A percentile compares a stretch with the other conserved stretches of the same genome.
These are phyloP conservation scores for Cafeteria roenbergensis DNA, from an alignment of 108 stramenopile genomes.

Conservation along the genomic window DNA sequence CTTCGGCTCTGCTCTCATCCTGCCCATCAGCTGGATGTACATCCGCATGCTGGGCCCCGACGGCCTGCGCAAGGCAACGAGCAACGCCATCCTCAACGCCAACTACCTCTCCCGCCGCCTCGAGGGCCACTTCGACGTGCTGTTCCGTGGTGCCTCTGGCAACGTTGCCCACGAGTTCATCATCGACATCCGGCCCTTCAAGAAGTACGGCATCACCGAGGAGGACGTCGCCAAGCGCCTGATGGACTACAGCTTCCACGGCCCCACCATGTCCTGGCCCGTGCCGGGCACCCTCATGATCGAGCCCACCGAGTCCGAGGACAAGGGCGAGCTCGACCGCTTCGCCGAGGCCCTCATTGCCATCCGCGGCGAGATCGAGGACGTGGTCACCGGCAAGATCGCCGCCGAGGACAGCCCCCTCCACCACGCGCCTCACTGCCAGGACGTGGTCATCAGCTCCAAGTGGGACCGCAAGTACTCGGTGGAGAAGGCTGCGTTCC, in stretches of 20 bases:
- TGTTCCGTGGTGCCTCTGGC: constrained; percentile 82
- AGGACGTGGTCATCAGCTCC: constrained; percentile 60
- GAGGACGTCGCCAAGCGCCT: constrained; percentile 90
- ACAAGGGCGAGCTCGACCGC: constrained; percentile 83
- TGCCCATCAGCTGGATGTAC: constrained; percentile 99
- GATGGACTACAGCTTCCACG: constrained; percentile 96
- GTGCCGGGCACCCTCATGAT: constrained; percentile 95
- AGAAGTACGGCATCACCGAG: constrained; percentile 72
- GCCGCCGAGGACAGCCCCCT: constrained; percentile 72
- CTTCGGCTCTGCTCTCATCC: constrained; percentile 90
- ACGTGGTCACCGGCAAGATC: constrained; percentile 73
- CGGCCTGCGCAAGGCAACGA: constrained; percentile 72
- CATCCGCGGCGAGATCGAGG: constrained; percentile 90
- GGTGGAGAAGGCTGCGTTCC: constrained; percentile 72
- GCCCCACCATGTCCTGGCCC: constrained; percentile 98
- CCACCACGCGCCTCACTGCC: constrained; percentile 85
- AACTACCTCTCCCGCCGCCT: constrained; percentile 96
- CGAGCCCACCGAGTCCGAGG: constrained; percentile 94
- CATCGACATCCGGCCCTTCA: constrained; percentile 83
- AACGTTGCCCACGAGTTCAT: constrained; percentile 98
- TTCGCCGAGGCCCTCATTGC: constrained; percentile 93
- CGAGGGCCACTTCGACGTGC: constrained; percentile 68
- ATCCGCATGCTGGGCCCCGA: constrained; percentile 89
- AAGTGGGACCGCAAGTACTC: constrained; percentile 79
- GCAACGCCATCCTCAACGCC: constrained; percentile 89